phyloP scores from a whole-genome alignment of 164 flowering plant genomes.

The Buxus sempervirens region DNA sequence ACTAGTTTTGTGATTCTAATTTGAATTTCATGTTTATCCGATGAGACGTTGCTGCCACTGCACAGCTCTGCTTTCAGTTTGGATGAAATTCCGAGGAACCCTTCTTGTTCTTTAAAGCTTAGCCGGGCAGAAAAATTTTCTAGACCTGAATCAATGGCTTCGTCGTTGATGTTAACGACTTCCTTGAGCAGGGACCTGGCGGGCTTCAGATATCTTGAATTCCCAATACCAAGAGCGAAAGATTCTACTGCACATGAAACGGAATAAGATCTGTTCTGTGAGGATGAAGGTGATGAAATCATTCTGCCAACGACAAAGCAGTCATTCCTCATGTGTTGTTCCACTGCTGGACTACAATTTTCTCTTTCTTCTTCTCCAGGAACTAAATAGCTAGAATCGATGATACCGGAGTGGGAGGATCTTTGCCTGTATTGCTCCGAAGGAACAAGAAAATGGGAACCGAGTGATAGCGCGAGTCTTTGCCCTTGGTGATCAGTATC shows the following conservation, averaged over 20 bases:
- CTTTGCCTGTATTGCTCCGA: conserved; percentile 23
- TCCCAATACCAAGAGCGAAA: conserved; percentile 24
- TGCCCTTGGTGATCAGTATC: conserved; percentile 48
- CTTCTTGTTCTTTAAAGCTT: conserved; percentile 26
- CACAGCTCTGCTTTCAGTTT: conserved; percentile 51
- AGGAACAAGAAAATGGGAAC: conserved; percentile 47
- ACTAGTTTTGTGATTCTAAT: conserved; percentile 54
- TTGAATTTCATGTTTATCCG: conserved; percentile 46
- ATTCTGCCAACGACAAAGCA: too few relatives aligned
- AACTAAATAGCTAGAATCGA: neutral
- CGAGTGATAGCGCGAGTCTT: conserved; percentile 65
- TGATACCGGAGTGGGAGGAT: neutral
- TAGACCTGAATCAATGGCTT: conserved; percentile 33
- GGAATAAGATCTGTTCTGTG: neutral
- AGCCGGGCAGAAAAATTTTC: conserved; percentile 32
- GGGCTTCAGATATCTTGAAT: conserved; percentile 59
- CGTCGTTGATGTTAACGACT: conserved; percentile 44
- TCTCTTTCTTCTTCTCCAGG: neutral
- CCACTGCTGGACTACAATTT: too few relatives aligned
- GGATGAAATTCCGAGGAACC: conserved; percentile 30
- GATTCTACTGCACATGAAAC: conserved; percentile 33
- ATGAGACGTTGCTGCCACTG: conserved; percentile 25
- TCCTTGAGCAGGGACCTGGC: conserved; percentile 67
- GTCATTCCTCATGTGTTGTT: neutral
- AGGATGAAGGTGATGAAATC: too few relatives aligned